A percentile compares a stretch with the other conserved stretches of the same genome.
phyloP scores from a whole-genome alignment of 306 rosid species.

The Vigna nakashimae region DNA sequence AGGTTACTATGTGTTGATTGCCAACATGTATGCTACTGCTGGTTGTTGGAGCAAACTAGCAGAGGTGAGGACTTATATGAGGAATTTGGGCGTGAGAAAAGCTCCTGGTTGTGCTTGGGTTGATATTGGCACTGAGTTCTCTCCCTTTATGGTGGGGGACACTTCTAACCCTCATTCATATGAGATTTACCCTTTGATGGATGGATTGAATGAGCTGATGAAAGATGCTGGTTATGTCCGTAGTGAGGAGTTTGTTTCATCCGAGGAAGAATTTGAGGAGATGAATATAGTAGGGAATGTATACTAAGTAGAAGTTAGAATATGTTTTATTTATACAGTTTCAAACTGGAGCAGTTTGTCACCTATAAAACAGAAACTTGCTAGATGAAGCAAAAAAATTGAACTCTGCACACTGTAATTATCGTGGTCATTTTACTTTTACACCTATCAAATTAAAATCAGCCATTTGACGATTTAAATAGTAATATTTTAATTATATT shows the following conservation, averaged over 20 bases:
- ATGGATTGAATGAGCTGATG: slow-evolving; percentile 69
- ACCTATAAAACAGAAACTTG: slow-evolving; percentile 1
- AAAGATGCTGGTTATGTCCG: slow-evolving; percentile 58
- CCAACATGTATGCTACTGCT: slow-evolving; percentile 92
- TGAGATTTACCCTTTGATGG: slow-evolving; percentile 63
- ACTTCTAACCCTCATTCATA: slow-evolving; percentile 58
- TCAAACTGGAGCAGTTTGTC: too few species aligned
- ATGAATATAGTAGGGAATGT: slow-evolving; percentile 39
- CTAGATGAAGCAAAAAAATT: background rate
- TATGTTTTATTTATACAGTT: background rate
- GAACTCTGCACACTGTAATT: background rate
- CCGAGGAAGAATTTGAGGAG: slow-evolving; percentile 59
- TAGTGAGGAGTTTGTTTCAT: slow-evolving; percentile 48
- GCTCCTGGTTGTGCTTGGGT: slow-evolving; percentile 85
- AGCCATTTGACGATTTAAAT: too few species aligned
- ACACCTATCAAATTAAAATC: too few species aligned
- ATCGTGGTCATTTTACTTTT: too few species aligned
- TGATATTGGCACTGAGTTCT: slow-evolving; percentile 66
- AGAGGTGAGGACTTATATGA: slow-evolving; percentile 77
- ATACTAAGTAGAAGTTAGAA: slow-evolving; percentile 20
- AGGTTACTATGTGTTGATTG: slow-evolving; percentile 84
- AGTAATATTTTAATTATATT: too few species aligned
- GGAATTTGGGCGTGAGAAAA: slow-evolving; percentile 79
- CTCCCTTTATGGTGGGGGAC: slow-evolving; percentile 72
- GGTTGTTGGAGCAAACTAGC: slow-evolving; percentile 84